These are phyloP conservation scores for Echria macrotheca DNA, from an alignment of 495 filamentous ascomycete species.

Conservation along the genomic window DNA sequence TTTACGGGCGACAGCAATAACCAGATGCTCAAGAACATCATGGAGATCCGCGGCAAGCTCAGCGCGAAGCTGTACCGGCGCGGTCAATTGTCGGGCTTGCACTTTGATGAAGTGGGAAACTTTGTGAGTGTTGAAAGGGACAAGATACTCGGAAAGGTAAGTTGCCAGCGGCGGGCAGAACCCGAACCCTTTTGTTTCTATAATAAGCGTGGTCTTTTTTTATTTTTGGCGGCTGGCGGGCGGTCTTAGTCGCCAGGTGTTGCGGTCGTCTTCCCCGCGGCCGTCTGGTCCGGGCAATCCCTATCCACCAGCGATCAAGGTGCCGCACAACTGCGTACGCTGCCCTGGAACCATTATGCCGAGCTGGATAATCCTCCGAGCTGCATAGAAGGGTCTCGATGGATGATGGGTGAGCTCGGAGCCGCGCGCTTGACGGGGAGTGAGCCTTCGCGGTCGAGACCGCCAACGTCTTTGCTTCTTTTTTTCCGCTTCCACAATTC, in stretches of 20 bases:
- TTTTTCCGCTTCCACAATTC: background rate
- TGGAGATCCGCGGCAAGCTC: conserved; percentile 93
- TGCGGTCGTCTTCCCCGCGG: conserved; percentile 16
- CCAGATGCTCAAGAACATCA: conserved; percentile 91
- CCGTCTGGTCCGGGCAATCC: conserved; percentile 9
- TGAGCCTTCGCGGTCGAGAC: background rate
- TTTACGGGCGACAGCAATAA: conserved; percentile 96
- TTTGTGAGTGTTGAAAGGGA: conserved; percentile 85
- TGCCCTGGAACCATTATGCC: background rate
- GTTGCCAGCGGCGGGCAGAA: conserved; percentile 12
- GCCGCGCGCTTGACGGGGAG: conserved; percentile 6
- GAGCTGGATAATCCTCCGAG: background rate
- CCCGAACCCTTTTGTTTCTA: conserved; percentile 9
- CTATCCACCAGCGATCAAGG: background rate
- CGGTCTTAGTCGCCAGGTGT: no score
- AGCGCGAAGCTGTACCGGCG: conserved; percentile 79
- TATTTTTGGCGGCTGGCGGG: conserved; percentile 14
- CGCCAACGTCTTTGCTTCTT: background rate
- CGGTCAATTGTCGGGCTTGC: conserved; percentile 62
- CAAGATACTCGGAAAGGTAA: conserved; percentile 72
- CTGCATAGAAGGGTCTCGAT: background rate
- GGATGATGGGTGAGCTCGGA: no score
- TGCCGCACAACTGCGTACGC: conserved; percentile 4
- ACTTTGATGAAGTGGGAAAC: conserved; percentile 84
- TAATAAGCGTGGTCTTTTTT: background rate